A percentile compares a stretch with the other conserved stretches of the same genome.
phyloP scores from a whole-genome alignment of 176 grass and related monocot genomes.

The Avena insularis region DNA sequence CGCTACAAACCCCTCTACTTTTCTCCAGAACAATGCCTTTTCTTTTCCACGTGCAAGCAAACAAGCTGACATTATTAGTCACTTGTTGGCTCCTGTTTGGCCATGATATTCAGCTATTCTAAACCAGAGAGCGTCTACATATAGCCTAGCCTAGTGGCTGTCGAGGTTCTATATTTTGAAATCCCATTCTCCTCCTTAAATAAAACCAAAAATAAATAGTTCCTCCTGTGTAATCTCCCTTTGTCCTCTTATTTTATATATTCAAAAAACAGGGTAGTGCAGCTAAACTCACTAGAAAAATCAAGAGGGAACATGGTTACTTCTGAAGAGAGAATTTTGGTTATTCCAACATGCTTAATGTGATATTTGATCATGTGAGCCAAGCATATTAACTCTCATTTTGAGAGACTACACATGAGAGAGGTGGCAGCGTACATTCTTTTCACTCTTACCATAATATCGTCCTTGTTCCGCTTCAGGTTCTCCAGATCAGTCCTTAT shows the following conservation, averaged over 20 bases:
- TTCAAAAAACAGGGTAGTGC: background rate
- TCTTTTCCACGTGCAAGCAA: too few relatives aligned
- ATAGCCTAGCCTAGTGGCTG: background rate
- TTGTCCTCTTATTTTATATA: too few relatives aligned
- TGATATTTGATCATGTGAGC: background rate
- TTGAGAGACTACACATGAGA: background rate
- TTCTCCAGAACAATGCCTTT: too few relatives aligned
- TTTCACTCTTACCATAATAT: conserved; percentile 12
- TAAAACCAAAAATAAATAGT: background rate
- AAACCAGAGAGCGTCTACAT: background rate
- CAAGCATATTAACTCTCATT: background rate
- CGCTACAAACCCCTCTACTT: too few relatives aligned
- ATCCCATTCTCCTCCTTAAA: background rate
- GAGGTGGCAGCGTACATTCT: background rate
- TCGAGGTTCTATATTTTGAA: background rate
- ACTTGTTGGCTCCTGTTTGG: too few relatives aligned
- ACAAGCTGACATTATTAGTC: too few relatives aligned
- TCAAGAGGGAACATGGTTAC: background rate
- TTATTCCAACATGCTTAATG: background rate
- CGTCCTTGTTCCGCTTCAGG: conserved; percentile 39
- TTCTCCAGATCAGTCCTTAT: conserved; percentile 34
- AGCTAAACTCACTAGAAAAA: background rate
- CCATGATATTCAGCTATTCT: background rate
- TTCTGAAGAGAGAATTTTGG: background rate
- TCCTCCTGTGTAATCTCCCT: background rate